These are phyloP conservation scores for Saccharomycopsis schoenii DNA, from an alignment of 805 yeast genomes.

Conservation along the genomic window DNA sequence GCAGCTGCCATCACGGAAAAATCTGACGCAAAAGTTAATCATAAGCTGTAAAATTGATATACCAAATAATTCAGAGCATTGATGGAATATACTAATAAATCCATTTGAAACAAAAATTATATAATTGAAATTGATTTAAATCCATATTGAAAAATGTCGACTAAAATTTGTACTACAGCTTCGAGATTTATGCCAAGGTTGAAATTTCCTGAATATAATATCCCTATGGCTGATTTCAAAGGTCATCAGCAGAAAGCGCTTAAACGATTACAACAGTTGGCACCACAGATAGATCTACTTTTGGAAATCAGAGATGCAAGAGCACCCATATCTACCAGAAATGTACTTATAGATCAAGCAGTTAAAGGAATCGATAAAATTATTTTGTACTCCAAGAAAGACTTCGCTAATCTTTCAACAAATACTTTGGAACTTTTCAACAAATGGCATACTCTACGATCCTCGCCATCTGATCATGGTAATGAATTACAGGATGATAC, in stretches of 20 bases:
- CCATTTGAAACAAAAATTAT: neutral
- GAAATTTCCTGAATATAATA: conserved; percentile 63
- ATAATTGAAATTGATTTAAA: neutral
- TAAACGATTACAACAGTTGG: conserved; percentile 49
- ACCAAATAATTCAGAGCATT: neutral
- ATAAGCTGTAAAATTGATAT: neutral
- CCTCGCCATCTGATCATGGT: conserved; percentile 7
- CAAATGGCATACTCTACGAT: conserved; percentile 34
- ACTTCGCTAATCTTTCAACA: conserved; percentile 40
- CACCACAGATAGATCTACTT: conserved; percentile 74
- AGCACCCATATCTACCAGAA: conserved; percentile 80
- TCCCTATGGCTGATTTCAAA: conserved; percentile 68
- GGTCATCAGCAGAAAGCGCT: conserved; percentile 87
- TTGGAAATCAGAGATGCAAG: conserved; percentile 82
- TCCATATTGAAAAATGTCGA: neutral
- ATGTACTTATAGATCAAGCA: conserved; percentile 64
- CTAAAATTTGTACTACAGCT: neutral
- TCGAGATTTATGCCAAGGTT: conserved; percentile 51
- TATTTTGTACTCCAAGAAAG: conserved; percentile 73
- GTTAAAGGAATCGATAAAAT: conserved; percentile 38
- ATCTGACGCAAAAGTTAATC: neutral
- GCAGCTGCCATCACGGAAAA: neutral
- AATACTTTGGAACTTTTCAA: conserved; percentile 23
- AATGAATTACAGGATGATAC: neutral
- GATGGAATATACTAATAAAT: no score